Evolutionary conservation across 306 rosid genomes (phyloP), one percentile per base, ranked within the genome.

Genomic region (Senna tora): DNA sequence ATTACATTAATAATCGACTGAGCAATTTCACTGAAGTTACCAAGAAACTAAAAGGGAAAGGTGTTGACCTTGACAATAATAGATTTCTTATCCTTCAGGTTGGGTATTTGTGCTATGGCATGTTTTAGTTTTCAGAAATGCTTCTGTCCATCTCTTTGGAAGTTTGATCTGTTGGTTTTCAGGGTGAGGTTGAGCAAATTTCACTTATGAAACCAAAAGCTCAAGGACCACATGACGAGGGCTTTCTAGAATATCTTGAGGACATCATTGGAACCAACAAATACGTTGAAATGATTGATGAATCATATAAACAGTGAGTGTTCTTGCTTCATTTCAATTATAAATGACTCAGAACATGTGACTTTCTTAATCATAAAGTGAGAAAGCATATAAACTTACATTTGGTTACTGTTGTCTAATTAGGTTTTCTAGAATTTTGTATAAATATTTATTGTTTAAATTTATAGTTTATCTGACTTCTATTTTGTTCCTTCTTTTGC

Each of bases 121-220:
- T 16, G 55, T 65, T 65, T 46, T 11, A 22, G 16, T 20, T 61
- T 36, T 17, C 4, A 14, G 17, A 36, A 69, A 15, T 10, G 53
- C 55, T 79, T 49, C 36, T 52, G 59, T 75, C 47, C 38, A 50
- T 53, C 36, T 63, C 21, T 36, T 39, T 55, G 69, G 63, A 64
- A 64, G 57, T 80, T 72, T 83, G 67, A 52, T 60, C 50, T 78
- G 76, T 77, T 76, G 65, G 58, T 72, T 78, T 14, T 73, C 79
- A 94, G 97, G 99, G 99, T 47, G 97, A 94, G 71, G 99, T 94
- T 14, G 99, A 94, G 80, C 99, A 91, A 80, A 94, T 94, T 85
- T 93, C 98, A 30, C 80, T 93, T 58, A 91, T 93, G 98, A 93
- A 91, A 79, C 98, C 98, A 71, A 93, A 93, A 82, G 90, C 94